Percentiles rank a stretch among this genome's conserved stretches.
Conservation (phyloP, 768 basidiomycete species). For the Phlebiopsis flavidoalba region DNA sequence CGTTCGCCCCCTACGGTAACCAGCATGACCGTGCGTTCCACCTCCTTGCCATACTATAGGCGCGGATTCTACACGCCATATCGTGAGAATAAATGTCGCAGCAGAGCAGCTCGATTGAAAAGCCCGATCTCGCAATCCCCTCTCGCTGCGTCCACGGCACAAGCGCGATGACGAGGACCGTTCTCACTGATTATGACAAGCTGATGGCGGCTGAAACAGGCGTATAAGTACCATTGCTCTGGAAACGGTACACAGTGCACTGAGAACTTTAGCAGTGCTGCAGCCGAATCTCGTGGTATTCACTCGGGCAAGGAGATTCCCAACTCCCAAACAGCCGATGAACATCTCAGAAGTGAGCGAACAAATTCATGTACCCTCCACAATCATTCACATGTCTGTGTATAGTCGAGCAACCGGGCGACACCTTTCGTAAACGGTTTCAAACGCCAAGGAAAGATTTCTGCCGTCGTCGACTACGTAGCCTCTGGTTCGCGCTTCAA, state of each 20-base stretch:
- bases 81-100: too few relatives aligned
- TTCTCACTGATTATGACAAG: conserved; percentile 94
- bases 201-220: conserved; percentile 92
- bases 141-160: conserved; percentile 87
- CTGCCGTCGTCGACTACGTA: conserved; percentile 90
- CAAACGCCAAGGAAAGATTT: conserved; percentile 81
- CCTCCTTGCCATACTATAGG: not conserved
- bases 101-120: conserved; percentile 90
- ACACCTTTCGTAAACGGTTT: conserved; percentile 86
- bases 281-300: conserved; percentile 72
- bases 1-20: conserved; percentile 79
- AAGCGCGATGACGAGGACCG: conserved; percentile 93
- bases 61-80: not conserved
- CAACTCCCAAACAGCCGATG: conserved; percentile 72
- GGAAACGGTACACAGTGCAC: not conserved
- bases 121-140: conserved; percentile 87
- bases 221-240: conserved; percentile 41
- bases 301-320: conserved; percentile 90
- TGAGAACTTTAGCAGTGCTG: conserved; percentile 50
- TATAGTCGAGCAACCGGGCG: conserved; percentile 65
- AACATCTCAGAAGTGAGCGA: conserved; percentile 84
- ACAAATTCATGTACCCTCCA: too few relatives aligned
- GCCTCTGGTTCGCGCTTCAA: conserved; percentile 95
- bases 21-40: conserved; percentile 68
- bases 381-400: not conserved